phyloP scores from a whole-genome alignment of 23 red algal genomes.

The Porphyridium purpureum region DNA sequence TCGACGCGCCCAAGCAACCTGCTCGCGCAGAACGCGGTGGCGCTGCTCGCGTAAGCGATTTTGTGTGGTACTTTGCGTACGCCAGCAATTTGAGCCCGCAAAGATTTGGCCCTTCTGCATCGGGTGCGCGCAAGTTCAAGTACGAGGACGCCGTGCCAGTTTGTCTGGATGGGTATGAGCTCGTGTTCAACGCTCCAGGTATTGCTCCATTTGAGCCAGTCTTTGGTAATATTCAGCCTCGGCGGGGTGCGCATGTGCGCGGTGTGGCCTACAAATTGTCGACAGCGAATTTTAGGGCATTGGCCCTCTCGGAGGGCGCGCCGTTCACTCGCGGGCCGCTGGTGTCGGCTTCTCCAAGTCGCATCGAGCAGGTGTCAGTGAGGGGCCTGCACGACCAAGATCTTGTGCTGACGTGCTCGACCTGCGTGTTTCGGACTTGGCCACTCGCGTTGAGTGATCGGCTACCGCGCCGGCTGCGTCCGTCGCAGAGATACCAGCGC shows the following conservation, averaged over 20 bases:
- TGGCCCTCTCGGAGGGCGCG: conserved; percentile 15
- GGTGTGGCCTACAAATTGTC: conserved; percentile 48
- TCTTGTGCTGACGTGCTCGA: not conserved
- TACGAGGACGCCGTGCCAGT: conserved; percentile 17
- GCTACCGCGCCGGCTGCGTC: too few species aligned
- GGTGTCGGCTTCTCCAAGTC: not conserved
- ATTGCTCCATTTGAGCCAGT: conserved; percentile 38
- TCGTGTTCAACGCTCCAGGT: conserved; percentile 43
- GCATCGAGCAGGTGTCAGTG: not conserved
- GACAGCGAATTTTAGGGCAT: conserved; percentile 6
- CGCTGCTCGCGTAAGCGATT: too few species aligned
- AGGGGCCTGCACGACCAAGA: not conserved
- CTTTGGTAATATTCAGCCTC: conserved; percentile 31
- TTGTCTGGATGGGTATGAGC: conserved; percentile 5
- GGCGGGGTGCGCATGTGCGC: conserved; percentile 6
- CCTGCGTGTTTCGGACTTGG: conserved; percentile 17
- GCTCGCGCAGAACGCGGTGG: too few species aligned
- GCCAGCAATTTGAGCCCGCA: conserved; percentile 73
- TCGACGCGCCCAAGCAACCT: too few species aligned
- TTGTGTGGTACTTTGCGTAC: conserved; percentile 88
- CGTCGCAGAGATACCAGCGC: conserved; percentile 28
- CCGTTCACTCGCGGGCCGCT: not conserved
- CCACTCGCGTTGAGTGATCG: too few species aligned
- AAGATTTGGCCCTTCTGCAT: conserved; percentile 27
- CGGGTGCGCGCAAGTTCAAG: conserved; percentile 14